phyloP scores from a whole-genome alignment of 208 protist species.

The Novymonas esmeraldas region DNA sequence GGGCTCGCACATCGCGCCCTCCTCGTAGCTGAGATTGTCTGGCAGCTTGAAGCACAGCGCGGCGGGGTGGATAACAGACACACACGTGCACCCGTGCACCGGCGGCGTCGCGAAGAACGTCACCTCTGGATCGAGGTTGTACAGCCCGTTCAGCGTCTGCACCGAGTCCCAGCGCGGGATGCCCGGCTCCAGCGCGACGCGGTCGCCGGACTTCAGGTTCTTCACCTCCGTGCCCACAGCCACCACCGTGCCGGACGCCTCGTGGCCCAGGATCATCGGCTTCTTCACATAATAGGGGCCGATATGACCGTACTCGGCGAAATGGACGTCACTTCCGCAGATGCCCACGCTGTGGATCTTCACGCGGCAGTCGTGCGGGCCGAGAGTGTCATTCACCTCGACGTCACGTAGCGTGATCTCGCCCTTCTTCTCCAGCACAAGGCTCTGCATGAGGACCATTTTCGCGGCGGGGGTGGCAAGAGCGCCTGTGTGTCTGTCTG shows the following conservation, averaged over 20 bases:
- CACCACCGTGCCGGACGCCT: conserved; percentile 60
- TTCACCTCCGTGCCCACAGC: conserved; percentile 50
- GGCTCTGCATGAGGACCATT: no score
- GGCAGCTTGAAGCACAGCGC: conserved; percentile 68
- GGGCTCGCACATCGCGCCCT: conserved; percentile 75
- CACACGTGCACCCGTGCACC: conserved; percentile 52
- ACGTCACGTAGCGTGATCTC: conserved; percentile 45
- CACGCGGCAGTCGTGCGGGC: conserved; percentile 51
- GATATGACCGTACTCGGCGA: conserved; percentile 66
- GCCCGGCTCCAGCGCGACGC: conserved; percentile 75
- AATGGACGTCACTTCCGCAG: conserved; percentile 77
- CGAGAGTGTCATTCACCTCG: conserved; percentile 48
- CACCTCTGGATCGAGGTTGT: conserved; percentile 77
- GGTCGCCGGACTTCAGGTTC: conserved; percentile 60
- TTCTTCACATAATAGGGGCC: conserved; percentile 53
- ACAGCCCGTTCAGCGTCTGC: conserved; percentile 59
- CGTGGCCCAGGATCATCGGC: conserved; percentile 76
- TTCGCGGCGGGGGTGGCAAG: no score
- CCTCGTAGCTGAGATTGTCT: conserved; percentile 64
- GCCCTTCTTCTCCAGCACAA: conserved; percentile 50
- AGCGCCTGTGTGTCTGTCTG: no score
- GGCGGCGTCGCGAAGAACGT: conserved; percentile 78
- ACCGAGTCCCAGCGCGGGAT: conserved; percentile 58
- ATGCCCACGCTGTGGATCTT: conserved; percentile 69
- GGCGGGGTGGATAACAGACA: conserved; percentile 57